Conservation (phyloP, 805 yeast species). For the Zygoascus tannicola region DNA sequence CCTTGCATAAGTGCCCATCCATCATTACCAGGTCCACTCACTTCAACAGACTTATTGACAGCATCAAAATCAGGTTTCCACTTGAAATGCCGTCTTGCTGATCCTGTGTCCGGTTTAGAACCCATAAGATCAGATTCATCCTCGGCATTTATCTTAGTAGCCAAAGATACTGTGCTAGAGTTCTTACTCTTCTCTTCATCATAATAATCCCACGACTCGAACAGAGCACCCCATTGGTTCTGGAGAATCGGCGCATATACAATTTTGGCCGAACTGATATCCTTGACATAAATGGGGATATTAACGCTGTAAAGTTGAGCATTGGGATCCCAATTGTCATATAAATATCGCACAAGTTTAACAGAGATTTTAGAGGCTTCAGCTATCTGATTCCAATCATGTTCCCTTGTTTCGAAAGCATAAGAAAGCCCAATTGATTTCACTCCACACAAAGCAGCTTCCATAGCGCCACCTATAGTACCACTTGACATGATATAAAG, state of each 20-base stretch:
- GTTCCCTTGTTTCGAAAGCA: constrained; percentile 54
- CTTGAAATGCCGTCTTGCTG: constrained; percentile 40
- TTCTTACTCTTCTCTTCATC: constrained; percentile 9
- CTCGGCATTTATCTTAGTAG: constrained; percentile 28
- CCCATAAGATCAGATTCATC: constrained; percentile 27
- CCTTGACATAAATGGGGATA: constrained; percentile 57
- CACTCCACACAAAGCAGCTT: constrained; percentile 59
- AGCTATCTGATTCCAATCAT: constrained; percentile 41
- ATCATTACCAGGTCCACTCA: constrained; percentile 45
- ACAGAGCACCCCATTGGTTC: constrained; percentile 71
- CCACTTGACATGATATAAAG: constrained; percentile 87
- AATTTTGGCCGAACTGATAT: constrained; percentile 51
- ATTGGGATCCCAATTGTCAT: constrained; percentile 44
- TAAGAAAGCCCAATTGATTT: constrained; percentile 75
- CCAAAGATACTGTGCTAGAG: constrained; percentile 1
- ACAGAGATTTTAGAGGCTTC: constrained; percentile 66
- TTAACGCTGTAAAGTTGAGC: constrained; percentile 77
- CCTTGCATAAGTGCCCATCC: constrained; percentile 61
- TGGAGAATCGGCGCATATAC: constrained; percentile 69
- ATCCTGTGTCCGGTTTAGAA: not conserved
- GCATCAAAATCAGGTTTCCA: constrained; percentile 81
- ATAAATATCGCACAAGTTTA: constrained; percentile 50
- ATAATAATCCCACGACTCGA: constrained; percentile 26
- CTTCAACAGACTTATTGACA: constrained; percentile 47
- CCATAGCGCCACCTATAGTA: constrained; percentile 95